Percentiles rank a stretch among this genome's conserved stretches.
Conservation (phyloP, 2,329 filamentous ascomycete species). For the Fusarium foetens region DNA sequence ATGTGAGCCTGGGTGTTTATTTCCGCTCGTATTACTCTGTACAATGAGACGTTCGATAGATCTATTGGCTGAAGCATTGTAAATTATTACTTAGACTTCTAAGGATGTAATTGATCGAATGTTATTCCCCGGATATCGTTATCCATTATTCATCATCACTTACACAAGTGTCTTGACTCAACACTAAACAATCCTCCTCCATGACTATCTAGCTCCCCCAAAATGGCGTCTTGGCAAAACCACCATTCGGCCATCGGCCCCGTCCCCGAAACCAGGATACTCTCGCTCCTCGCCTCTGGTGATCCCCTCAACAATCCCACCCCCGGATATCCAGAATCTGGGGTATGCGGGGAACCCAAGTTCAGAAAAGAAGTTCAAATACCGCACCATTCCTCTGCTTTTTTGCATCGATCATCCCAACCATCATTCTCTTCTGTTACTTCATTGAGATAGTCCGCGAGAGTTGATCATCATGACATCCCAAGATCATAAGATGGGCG, state of each 20-base stretch:
- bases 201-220: background rate
- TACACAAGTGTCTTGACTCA: background rate
- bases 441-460: background rate
- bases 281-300: slow-evolving; percentile 6
- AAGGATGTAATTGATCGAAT: background rate
- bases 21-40: background rate
- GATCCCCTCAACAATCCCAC: slow-evolving; percentile 31
- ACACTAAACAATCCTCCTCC: background rate
- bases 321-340: slow-evolving; percentile 33
- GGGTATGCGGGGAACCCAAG: slow-evolving; percentile 31
- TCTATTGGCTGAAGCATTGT: too few species aligned
- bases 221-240: slow-evolving; percentile 23
- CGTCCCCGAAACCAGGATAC: slow-evolving; percentile 27
- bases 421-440: background rate
- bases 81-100: fast-evolving
- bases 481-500: slow-evolving; percentile 10
- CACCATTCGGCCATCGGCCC: slow-evolving; percentile 22
- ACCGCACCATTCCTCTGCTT: slow-evolving; percentile 16
- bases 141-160: background rate
- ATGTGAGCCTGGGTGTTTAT: background rate
- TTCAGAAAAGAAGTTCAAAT: slow-evolving; percentile 21
- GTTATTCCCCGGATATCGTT: background rate
- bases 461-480: slow-evolving; percentile 15
- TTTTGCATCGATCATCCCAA: background rate
- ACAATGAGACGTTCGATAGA: too few species aligned